Base-by-base conservation (phyloP, 2,329 filamentous ascomycete species). In the Furcasterigmium sp. region DNA sequence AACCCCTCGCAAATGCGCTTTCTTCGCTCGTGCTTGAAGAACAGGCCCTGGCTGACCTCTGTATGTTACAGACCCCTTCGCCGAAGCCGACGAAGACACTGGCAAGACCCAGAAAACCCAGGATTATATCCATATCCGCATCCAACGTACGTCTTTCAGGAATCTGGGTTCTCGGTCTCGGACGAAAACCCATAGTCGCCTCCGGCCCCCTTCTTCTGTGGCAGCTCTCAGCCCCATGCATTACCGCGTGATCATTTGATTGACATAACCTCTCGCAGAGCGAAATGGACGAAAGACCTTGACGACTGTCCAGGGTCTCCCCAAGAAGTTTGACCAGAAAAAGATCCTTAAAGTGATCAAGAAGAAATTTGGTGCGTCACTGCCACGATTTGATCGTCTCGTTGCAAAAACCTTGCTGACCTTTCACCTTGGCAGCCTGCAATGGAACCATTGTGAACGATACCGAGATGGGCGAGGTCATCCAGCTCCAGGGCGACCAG, bases 241-340 rank as follows among this genome's bases (percentile, higher is more conserved):
- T n/a, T n/a, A n/a, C n/a, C n/a, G n/a, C n/a, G n/a, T n/a, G n/a
- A n/a, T n/a, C n/a, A 37, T 10, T 18, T 8, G 49, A 45, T 74
- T 78, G 57, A 80, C 66, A 46, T 51, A 40, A 28, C 44, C 11
- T 37, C n/a, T 18, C 38, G 26, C 69, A 97, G 91, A 98, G 78
- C 93, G 93, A 76, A 98, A 98, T 97, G 93, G 93, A 84, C 93
- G 93, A 73, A 98, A 98, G 83, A 97, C 93, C 78, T 81, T 98
- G 86, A 98, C 93, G 61, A 98, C 93, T 61, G 91, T 98, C 63
- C 91, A 97, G 82, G 93, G 93, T 73, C 84, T 98, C 62, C 91
- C 93, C 53, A 93, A 93, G 78, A 96, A 97, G 69, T 97, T 96
- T 65, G 91, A 96, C 75, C 90, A 93, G 73, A 97, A 96, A 84